Evolutionary conservation across 495 filamentous ascomycete genomes (phyloP), one percentile per base, ranked within the genome.

Genomic region (Achaetomiella virescens): DNA sequence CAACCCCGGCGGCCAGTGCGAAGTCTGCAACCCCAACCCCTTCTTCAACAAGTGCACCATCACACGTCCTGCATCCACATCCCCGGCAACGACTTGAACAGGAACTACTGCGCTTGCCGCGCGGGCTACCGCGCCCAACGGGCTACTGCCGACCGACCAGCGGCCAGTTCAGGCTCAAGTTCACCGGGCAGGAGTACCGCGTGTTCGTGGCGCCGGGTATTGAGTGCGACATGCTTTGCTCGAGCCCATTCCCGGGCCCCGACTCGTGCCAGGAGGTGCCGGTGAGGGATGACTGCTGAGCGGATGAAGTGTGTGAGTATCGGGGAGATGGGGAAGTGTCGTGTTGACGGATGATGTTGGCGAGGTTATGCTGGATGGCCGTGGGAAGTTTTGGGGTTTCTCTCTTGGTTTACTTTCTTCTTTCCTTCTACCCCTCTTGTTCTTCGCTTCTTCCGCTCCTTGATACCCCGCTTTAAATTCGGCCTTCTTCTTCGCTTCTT

Each of bases 21-120:
- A 22, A 41, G 45, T 36, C 6, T 63, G 61, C 58, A 60, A 60
- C 54, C 61, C 61, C 3, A 63, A 58, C 47, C 61, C 61, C 21
- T 55, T 58, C 52, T 58, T 58, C 58, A 63, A 63, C 58, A 52
- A 55, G 61, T 63, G 61, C 54, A 58, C 57, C 54, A 60, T 63
- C 55, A 63, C 61, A 63, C 61, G 6, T 60, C 54, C n/a, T 63
- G 61, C 54, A 58, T 63, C 36, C 14, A 6, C 6, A 42, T 54
- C 0, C 54, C 54, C 12, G 38, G 46, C 41, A 27, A 33, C 27
- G 27, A 31, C 27, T 9, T 31, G 27, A 31, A 9, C n/a, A 51
- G 20, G 35, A 22, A 54, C 46, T 64, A 60, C 46, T 64, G 61
- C 33, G 61, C 61, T 27, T 64, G 61, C 47, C 57, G 61, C 27